Base-by-base conservation (phyloP, 495 filamentous ascomycete species). In the Podospora australis region DNA sequence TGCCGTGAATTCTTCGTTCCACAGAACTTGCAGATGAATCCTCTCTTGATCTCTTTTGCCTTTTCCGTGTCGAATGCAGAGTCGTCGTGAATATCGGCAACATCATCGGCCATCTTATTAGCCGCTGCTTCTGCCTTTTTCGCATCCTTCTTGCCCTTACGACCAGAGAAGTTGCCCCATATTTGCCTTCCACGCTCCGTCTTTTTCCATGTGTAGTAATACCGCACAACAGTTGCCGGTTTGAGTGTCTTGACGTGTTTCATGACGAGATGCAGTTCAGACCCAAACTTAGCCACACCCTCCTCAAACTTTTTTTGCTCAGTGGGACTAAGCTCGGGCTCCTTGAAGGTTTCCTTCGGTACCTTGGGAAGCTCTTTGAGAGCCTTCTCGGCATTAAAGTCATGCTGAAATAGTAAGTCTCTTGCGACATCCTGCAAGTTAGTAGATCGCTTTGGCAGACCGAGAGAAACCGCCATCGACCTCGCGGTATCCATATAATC, bases 191-290 rank as follows among this genome's bases (percentile, higher is more conserved):
- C 92, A 39, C 81, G 77, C 1, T 85, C 79, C 0, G 90, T 89
- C 65, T 96, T 96, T 73, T 99, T 99, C 94, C 94, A 99, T 56
- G 86, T 86, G 65, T 97, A 97, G 63, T 97, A 99, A 51, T 86
- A 95, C 9, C 92, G 83, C 22, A 92, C 87, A 48, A 96, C 85
- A 40, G 87, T 79, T 25, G 78, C 80, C 51, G 88, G 78, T 32
- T 77, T 80, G 23, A 88, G 78, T 0, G 86, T 87, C 62, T 87
- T 90, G 56, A 95, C 85, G 63, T 95, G 86, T 56, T 85, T 84
- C 36, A 82, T 88, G 39, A 97, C 81, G 52, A 75, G 77, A 49
- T 88, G 81, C 56, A 89, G 80, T 65, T 99, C 92, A 0, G 92
- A 96, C 28, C 92, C 94, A 57, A 80, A 94, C 56, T 90, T 96